Evolutionary conservation across 2,329 filamentous ascomycete genomes (phyloP), one percentile per base, ranked within the genome.

Genomic region (Claviceps humidiphila): DNA sequence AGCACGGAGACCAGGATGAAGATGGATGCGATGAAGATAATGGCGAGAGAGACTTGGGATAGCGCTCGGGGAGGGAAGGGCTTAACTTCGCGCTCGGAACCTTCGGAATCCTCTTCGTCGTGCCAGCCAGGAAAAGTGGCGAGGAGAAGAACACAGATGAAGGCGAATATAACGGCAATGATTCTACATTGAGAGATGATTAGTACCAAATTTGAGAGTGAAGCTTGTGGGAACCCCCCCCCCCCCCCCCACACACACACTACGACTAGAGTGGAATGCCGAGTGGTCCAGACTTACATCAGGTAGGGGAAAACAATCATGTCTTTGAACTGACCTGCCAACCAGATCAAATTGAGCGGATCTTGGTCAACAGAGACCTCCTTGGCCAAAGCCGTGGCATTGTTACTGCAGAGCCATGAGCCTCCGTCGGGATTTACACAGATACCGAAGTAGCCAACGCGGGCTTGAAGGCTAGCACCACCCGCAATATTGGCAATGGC

Each of bases 121-220:
- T 97, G 90, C 89, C 93, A 98, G 57, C 90, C 90, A 1, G 93
- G 93, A 71, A 97, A 98, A 38, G 93, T 97, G 51, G 90, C 91
- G 51, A 98, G 84, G 43, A 98, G 81, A 56, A 98, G 79, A 66
- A 98, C 88, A 68, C 89, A 95, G 68, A 97, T 78, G 72, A 97
- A 97, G 60, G 93, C 90, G 64, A 98, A 89, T 67, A 98, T 87
- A 65, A 97, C 90, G 64, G 93, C 93, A 64, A 98, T 90, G 74
- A 98, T 98, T 58, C 88, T 93, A 59, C 14, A 8, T 37, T 30
- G 7, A 8, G 2, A 30, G 8, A 30, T 3, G 8, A 30, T 30
- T 8, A 30, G 9, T 30, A 30, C 8, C 8, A 30, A 30, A 30
- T 30, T 30, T 2, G 8, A 30, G 26, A 9, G 26, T 30, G 26